Evolutionary conservation across 1,139 yeast species (phyloP).

Genomic region (Yamadazyma pseudoaaseri): DNA sequence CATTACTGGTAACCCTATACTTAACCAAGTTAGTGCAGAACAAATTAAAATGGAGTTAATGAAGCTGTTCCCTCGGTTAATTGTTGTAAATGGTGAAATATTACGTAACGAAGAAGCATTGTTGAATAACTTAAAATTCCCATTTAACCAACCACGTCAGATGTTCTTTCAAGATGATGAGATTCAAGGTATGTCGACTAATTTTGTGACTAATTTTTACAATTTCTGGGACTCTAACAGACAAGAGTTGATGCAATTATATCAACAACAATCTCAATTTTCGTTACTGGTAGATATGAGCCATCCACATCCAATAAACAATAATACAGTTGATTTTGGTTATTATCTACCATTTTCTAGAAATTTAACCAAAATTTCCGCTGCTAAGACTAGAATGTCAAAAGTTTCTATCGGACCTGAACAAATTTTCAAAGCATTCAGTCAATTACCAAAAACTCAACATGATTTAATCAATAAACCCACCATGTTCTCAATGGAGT

Average conservation of each 20-base stretch:
- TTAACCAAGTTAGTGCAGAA: constrained; percentile 33
- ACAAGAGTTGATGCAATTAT: constrained; percentile 63
- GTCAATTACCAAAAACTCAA: constrained; percentile 68
- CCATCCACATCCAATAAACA: constrained; percentile 49
- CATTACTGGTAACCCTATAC: constrained; percentile 72
- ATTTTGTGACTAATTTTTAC: constrained; percentile 71
- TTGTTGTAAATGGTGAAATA: constrained; percentile 74
- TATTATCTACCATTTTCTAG: constrained; percentile 70
- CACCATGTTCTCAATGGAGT: constrained; percentile 70
- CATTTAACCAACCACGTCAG: constrained; percentile 42
- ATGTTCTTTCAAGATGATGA: constrained; percentile 82
- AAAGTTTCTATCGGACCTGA: constrained; percentile 74
- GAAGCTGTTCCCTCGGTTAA: constrained; percentile 71
- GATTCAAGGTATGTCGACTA: constrained; percentile 66
- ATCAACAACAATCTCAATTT: constrained; percentile 82
- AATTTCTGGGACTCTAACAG: constrained; percentile 83
- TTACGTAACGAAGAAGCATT: constrained; percentile 72
- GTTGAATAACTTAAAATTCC: constrained; percentile 52
- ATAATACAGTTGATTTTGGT: constrained; percentile 50
- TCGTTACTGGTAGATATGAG: constrained; percentile 62
- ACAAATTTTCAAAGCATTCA: constrained; percentile 59
- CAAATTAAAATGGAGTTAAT: constrained; percentile 63
- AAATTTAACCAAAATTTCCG: constrained; percentile 68
- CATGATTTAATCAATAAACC: constrained; percentile 70
- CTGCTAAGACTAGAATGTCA: constrained; percentile 50